Evolutionary conservation across 306 rosid species (phyloP).

Genomic region (Gillenia trifoliata): DNA sequence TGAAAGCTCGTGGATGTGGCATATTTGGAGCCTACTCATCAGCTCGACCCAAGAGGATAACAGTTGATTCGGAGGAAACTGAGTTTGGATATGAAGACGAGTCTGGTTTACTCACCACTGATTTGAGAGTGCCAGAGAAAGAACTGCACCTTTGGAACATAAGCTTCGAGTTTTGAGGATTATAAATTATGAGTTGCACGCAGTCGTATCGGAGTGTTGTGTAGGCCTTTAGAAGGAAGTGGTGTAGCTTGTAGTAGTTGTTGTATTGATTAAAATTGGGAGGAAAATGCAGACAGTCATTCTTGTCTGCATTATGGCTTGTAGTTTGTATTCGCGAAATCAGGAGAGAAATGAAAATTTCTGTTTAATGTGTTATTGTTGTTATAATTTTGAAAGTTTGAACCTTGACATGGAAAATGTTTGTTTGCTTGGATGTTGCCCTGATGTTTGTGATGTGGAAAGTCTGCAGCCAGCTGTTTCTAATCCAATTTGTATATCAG

Average conservation of each 20-base stretch:
- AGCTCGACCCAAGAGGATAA: slow-evolving; percentile 40
- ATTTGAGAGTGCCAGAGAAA: slow-evolving; percentile 44
- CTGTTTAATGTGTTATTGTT: background rate
- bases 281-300: background rate
- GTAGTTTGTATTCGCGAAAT: background rate
- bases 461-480: too few species aligned
- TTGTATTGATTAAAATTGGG: background rate
- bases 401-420: background rate
- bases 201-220: background rate
- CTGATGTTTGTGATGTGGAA: background rate
- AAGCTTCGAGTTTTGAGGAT: slow-evolving; percentile 20
- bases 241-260: background rate
- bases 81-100: slow-evolving; percentile 50
- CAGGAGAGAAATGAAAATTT: background rate
- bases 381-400: background rate
- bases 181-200: background rate
- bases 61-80: slow-evolving; percentile 45
- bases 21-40: slow-evolving; percentile 71
- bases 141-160: slow-evolving; percentile 70
- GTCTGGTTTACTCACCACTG: slow-evolving; percentile 52
- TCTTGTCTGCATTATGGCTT: background rate
- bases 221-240: background rate
- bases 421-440: background rate
- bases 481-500: too few species aligned
- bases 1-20: slow-evolving; percentile 64